Base-by-base conservation (phyloP, 225 moss, liverwort and hornwort genomes). In the Marchantia polymorpha region DNA sequence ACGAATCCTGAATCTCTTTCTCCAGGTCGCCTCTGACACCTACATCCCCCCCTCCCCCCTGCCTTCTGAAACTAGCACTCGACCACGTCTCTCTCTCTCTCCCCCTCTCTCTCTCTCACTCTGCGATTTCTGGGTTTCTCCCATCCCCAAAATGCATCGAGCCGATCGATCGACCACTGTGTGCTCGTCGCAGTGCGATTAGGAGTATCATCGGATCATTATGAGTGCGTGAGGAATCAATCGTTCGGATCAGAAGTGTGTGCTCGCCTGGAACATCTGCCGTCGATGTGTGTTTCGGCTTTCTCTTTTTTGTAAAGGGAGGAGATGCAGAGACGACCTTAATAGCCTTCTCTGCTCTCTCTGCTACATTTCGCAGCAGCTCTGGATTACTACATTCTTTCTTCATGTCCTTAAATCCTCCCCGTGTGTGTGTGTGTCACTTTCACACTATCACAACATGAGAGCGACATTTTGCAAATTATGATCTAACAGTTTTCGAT, bases 1-100 rank as follows among this genome's bases (percentile, higher is more conserved):
- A 12, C 89, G 94, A 26, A 94, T 92, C 76, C 16, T 90, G n/a
- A 92, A 99, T 71, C 88, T 93, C 8, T 94, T 99, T 77, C 92
- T 89, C 8, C 88, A 56, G 85, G 97, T 99, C 69, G 19, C 60
- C 8, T 79, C 23, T 52, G 52, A 50, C 52, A 73, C 13, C 26
- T 12, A 73, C 53, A 52, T 52, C 49, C 52, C 14, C 26, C 10
- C 17, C 29, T 69, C 4, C 12, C 15, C 39, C 5, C 39, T 65
- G 27, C 29, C 5, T 25, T 29, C 27, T 65, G 65, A 65, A 27
- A 65, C 19, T 29, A n/a, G 50, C 49, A n/a, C 11, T n/a, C 7
- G 17, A 71, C 68, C 68, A 69, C 46, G 68, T 69, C 23, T 51
- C 72, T 71, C 72, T 11, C 22, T 49, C 50, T 72, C 8, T 51